These are phyloP conservation scores for Mesembryanthemum crystallinum DNA, from an alignment of 148 eudicot species.

Conservation along the genomic window DNA sequence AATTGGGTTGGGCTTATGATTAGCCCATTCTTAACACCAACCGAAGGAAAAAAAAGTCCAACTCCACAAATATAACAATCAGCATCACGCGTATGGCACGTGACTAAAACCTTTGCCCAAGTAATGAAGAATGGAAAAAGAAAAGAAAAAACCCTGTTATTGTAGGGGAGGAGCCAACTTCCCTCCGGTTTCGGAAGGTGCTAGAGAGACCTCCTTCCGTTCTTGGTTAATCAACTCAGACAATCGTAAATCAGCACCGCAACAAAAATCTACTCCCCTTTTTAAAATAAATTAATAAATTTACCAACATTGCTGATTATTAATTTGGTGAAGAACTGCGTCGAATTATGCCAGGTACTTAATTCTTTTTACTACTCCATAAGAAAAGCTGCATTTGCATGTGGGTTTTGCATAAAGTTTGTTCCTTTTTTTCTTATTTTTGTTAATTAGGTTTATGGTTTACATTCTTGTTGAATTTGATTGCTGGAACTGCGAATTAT, in stretches of 20 bases:
- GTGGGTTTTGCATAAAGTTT: not conserved
- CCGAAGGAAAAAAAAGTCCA: not conserved
- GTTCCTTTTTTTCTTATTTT: not conserved
- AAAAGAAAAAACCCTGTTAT: not conserved
- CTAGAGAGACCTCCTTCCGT: not conserved
- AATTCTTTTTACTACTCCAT: not conserved
- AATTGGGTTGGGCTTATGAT: not conserved
- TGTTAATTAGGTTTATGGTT: not conserved
- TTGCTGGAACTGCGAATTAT: not conserved
- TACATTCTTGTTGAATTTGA: not conserved
- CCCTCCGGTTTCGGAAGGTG: not conserved
- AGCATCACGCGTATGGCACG: not conserved
- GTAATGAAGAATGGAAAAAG: not conserved
- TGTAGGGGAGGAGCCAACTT: not conserved
- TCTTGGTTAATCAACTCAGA: not conserved
- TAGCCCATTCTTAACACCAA: no score
- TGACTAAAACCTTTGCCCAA: slow-evolving; percentile 1
- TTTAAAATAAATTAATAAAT: not conserved
- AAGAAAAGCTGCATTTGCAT: no score
- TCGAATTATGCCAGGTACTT: slow-evolving; percentile 21
- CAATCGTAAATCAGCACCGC: not conserved
- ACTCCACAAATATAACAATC: no score
- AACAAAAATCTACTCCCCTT: not conserved
- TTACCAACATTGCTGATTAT: not conserved
- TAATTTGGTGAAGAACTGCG: not conserved